Evolutionary conservation across 2,329 filamentous ascomycete genomes (phyloP).

Genomic region (Fusarium xylarioides): DNA sequence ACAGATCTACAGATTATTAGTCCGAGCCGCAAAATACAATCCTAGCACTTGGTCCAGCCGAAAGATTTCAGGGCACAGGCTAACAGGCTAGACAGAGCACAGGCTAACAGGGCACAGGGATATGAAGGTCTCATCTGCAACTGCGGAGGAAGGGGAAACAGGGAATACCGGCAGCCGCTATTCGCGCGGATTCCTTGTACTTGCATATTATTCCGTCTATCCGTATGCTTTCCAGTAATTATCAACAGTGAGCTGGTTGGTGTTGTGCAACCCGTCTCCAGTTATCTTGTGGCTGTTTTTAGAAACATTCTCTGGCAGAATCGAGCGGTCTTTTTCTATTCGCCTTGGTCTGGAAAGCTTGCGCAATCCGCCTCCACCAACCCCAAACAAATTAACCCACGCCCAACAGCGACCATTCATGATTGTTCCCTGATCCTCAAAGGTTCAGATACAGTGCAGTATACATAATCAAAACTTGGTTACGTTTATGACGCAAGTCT

Average conservation of each 20-base stretch:
- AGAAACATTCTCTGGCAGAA: slow-evolving; percentile 7
- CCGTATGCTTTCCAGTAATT: neutral
- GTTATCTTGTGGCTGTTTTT: slow-evolving; percentile 13
- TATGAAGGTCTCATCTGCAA: neutral
- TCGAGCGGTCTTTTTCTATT: neutral
- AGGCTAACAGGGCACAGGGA: neutral
- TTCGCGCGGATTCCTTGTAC: slow-evolving; percentile 5
- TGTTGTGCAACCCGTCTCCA: slow-evolving; percentile 7
- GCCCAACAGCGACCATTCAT: slow-evolving; percentile 2
- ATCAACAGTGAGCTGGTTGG: neutral
- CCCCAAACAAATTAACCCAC: slow-evolving; percentile 16
- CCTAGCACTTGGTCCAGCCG: neutral
- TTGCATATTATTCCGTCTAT: neutral
- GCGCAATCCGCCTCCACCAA: slow-evolving; percentile 33
- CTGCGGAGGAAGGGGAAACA: neutral
- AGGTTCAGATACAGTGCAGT: slow-evolving; percentile 7
- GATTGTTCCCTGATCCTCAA: slow-evolving; percentile 4
- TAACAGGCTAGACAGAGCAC: neutral
- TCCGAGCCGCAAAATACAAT: slow-evolving; percentile 24
- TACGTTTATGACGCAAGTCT: slow-evolving; percentile 21
- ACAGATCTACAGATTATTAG: slow-evolving; percentile 30
- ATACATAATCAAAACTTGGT: slow-evolving; percentile 9
- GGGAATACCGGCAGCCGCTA: slow-evolving; percentile 7
- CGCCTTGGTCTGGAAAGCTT: slow-evolving; percentile 23
- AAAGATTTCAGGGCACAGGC: slow-evolving; percentile 1